Conservation (phyloP, 2,329 filamentous ascomycete genomes). For the Fusarium marasasianum region DNA sequence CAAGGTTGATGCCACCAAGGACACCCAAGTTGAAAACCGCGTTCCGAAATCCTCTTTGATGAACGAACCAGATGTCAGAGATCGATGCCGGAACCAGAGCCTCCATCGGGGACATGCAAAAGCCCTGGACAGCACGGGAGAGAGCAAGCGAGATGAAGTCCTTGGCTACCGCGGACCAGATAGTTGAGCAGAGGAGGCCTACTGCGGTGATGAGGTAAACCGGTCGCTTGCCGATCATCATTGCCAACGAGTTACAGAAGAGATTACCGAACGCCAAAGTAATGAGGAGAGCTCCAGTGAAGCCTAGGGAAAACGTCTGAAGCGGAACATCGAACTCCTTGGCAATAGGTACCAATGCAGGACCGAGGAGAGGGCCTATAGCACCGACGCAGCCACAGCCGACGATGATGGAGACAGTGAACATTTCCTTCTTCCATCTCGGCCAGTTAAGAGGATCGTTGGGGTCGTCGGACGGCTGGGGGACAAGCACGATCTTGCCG, state of each 20-base stretch:
- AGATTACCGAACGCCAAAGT: not conserved
- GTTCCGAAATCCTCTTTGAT: not conserved
- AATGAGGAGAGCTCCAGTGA: not conserved
- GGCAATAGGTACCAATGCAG: not conserved
- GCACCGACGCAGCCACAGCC: not conserved
- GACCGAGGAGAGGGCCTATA: not conserved
- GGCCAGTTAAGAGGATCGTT: conserved; percentile 5
- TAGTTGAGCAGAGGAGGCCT: not conserved
- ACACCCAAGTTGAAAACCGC: not conserved
- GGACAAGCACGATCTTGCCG: conserved; percentile 1
- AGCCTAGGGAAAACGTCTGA: not conserved
- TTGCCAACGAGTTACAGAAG: not conserved
- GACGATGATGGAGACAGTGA: not conserved
- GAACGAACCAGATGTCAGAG: not conserved
- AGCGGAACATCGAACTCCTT: not conserved
- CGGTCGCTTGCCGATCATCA: not conserved
- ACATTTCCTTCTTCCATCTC: not conserved
- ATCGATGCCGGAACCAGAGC: not conserved
- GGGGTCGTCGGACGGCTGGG: not conserved
- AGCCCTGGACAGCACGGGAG: not conserved
- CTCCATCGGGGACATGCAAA: not conserved
- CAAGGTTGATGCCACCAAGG: not conserved
- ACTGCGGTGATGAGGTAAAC: not conserved
- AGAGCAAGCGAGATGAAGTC: not conserved
- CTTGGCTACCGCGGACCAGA: not conserved